Base-by-base conservation (phyloP, 1,284 basidiomycete species). In the Malassezia yamatoensis region DNA sequence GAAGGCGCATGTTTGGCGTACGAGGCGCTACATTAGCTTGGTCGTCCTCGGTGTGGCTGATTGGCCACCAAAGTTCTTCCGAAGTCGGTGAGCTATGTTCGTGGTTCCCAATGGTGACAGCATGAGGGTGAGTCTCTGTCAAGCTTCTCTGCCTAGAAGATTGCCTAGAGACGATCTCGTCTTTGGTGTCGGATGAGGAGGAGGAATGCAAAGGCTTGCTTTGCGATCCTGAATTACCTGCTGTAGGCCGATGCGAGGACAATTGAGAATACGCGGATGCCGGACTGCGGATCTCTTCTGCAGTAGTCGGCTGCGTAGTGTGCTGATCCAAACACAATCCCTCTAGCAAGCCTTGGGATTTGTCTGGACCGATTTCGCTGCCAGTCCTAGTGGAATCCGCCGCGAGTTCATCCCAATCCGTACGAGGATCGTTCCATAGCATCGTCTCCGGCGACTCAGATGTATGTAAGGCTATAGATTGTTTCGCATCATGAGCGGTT, bases 201-300 rank as follows among this genome's bases (percentile, higher is more conserved):
- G 24, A 29, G 24, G 24, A 29, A 29, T 29, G 3, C 24, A 29
- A 7, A 29, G 24, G 24, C 24, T 29, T 29, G 24, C 24, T 29
- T 29, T 29, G 24, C 24, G 24, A 29, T 29, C 3, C 24, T 29
- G 24, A 29, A 29, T 3, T 29, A 29, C 24, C 7, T 29, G 24
- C 24, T 29, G 24, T 29, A 29, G 24, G 24, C 24, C 24, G 43
- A 15, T 34, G 7, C 18, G 43, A 29, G 12, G 45, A 47, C n/a
- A 47, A 20, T 18, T 47, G 45, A 33, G 45, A 47, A 20, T 47
- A 47, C 11, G 12, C 29, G 29, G 45, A 47, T n/a, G 45, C n/a
- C 1, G 45, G 45, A 16, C 45, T 47, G 15, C 45, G 29, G 29
- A 21, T 24, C 43, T n/a, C 43, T 5, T 45, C 43, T 16, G 8